Evolutionary conservation across 164 flowering plant genomes (phyloP), one percentile per base, ranked within the genome.

Genomic region (Liquidambar formosana): DNA sequence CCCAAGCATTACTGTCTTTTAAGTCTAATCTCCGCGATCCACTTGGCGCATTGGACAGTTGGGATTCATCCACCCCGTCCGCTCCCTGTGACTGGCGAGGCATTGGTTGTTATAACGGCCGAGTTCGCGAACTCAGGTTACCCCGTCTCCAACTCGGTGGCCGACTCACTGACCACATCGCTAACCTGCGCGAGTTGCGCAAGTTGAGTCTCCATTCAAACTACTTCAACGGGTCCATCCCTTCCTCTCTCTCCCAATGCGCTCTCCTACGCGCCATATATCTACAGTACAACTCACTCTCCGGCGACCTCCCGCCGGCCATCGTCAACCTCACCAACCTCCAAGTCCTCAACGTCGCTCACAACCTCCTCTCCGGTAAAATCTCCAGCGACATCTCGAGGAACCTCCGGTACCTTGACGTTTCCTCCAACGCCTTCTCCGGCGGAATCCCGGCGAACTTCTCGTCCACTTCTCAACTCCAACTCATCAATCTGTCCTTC

Each of bases 1-100:
- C 85, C 54, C 67, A 83, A 63, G 88, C 98, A 0, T 69, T 93
- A 10, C 64, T 66, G 2, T 71, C 93, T 0, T 82, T 94, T 80
- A 85, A 81, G 75, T 78, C 65, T 48, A 75, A 71, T 57, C 87
- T 94, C 18, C 79, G 75, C 51, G 98, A 94, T 52, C 97, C 97
- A 0, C 86, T 85, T 25, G 92, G 87, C 15, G 88, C 85, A 0
- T 70, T 92, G n/a, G 66, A 33, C 77, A 84, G 84, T 26, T 94
- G 99, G 99, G 83, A 85, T 61, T 9, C 84, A 0, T 67, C 92
- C 52, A 80, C 95, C n/a, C 83, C 88, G 0, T 59, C 71, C 14
- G 93, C 98, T 43, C 98, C 98, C 8, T 94, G 99, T 61, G 96
- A 93, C 80, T 95, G 99, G 99, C 87, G 85, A 25, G 99, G 99